A percentile compares a stretch with the other conserved stretches of the same genome.
Conservation (phyloP, 2,329 filamentous ascomycete species). For the Calonectria montana region DNA sequence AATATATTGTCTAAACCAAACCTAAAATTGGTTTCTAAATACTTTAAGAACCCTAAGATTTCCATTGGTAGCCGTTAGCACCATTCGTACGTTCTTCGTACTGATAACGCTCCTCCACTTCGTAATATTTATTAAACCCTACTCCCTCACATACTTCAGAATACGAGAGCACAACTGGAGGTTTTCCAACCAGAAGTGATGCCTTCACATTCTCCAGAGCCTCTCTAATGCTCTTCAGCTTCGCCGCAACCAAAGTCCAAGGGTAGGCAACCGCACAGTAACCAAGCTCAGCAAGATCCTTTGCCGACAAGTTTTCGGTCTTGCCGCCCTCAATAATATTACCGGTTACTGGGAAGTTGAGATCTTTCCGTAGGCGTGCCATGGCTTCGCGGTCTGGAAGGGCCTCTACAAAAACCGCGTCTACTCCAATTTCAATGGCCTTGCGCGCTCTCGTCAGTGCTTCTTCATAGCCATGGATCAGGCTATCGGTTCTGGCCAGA, state of each 20-base stretch:
- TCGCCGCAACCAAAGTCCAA: constrained; percentile 57
- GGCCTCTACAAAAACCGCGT: constrained; percentile 57
- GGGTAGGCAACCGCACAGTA: constrained; percentile 56
- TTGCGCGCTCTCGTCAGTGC: constrained; percentile 54
- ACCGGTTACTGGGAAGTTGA: constrained; percentile 53
- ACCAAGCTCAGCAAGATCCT: constrained; percentile 50
- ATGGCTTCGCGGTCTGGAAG: constrained; percentile 57
- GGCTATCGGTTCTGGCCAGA: constrained; percentile 56
- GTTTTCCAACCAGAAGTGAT: constrained; percentile 53
- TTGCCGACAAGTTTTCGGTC: constrained; percentile 49
- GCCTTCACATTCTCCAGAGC: constrained; percentile 53
- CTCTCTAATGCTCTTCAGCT: constrained; percentile 53
- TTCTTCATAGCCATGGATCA: constrained; percentile 57
- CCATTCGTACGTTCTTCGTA: constrained; percentile 32
- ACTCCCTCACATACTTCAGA: constrained; percentile 58
- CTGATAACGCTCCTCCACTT: constrained; percentile 35
- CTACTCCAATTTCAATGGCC: constrained; percentile 56
- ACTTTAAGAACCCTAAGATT: neutral
- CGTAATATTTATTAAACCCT: constrained; percentile 56
- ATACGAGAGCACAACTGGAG: constrained; percentile 56
- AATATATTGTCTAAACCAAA: neutral
- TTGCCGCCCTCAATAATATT: constrained; percentile 52
- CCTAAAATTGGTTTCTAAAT: neutral
- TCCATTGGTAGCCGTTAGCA: constrained; percentile 29
- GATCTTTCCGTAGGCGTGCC: constrained; percentile 49